A percentile compares a stretch with the other conserved stretches of the same genome.
Conservation (phyloP, 345 rosid genomes). For the Syzygium aqueum region DNA sequence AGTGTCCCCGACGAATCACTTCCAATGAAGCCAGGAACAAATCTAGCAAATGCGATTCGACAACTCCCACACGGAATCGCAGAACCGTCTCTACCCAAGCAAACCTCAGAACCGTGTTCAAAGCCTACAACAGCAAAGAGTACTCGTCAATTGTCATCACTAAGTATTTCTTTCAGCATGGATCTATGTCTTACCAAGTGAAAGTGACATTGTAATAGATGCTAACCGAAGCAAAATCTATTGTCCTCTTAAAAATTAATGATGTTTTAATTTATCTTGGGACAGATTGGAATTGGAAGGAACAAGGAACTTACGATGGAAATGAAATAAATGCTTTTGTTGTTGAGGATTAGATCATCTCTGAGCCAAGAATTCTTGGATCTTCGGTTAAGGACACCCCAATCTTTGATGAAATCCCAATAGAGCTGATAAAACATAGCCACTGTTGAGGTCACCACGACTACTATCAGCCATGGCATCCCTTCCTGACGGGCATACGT, state of each 20-base stretch:
- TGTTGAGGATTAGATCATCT: constrained; percentile 69
- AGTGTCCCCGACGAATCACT: constrained; percentile 88
- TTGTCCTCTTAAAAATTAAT: too few relatives aligned
- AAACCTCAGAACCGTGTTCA: constrained; percentile 67
- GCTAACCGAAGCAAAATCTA: too few relatives aligned
- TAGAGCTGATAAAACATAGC: constrained; percentile 85
- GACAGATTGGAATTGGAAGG: background rate
- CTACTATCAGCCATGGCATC: constrained; percentile 44
- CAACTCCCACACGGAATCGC: constrained; percentile 32
- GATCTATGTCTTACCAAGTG: too few relatives aligned
- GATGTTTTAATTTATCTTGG: too few relatives aligned
- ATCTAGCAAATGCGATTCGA: constrained; percentile 60
- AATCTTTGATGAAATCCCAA: constrained; percentile 94
- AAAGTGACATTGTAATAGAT: background rate
- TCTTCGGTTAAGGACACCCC: constrained; percentile 75
- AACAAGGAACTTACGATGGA: constrained; percentile 57
- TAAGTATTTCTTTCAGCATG: background rate
- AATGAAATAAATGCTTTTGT: constrained; percentile 53
- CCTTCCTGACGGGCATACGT: constrained; percentile 49
- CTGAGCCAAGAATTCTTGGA: constrained; percentile 81
- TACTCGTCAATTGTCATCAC: background rate
- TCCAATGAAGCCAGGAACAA: constrained; percentile 84
- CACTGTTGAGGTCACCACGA: constrained; percentile 46
- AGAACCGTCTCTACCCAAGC: constrained; percentile 80
- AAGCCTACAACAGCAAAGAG: constrained; percentile 29